Percentiles rank a stretch among this genome's conserved stretches.
phyloP scores from a whole-genome alignment of 306 rosid species.

The Cucurbita ficifolia region DNA sequence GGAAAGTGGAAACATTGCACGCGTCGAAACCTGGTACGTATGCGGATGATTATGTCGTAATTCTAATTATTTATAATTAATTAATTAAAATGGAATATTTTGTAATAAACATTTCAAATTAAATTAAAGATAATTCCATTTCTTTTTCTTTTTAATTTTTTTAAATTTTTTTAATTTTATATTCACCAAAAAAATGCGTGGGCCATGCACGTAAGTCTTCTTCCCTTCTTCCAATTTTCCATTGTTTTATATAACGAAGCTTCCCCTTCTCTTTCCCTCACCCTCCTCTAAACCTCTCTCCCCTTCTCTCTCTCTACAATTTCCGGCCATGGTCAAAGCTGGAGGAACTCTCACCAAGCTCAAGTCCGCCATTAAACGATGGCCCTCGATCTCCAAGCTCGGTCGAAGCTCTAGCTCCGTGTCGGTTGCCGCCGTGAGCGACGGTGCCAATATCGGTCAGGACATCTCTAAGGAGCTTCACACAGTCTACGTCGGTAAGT shows the following conservation, averaged over 20 bases:
- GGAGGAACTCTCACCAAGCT: constrained; percentile 77
- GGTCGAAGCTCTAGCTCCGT: constrained; percentile 31
- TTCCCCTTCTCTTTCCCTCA: constrained; percentile 12
- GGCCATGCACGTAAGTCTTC: constrained; percentile 39
- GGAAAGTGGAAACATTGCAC: neutral
- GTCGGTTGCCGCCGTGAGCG: constrained; percentile 13
- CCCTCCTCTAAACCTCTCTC: neutral
- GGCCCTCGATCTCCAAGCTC: constrained; percentile 65
- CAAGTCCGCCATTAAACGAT: constrained; percentile 63
- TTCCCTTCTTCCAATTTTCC: neutral
- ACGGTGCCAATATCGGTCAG: neutral
- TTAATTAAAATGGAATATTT: neutral
- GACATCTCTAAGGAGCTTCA: constrained; percentile 17
- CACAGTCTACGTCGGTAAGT: constrained; percentile 66
- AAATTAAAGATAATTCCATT: neutral
- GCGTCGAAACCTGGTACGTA: constrained; percentile 1
- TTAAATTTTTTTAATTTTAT: neutral
- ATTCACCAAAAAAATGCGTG: constrained; percentile 9
- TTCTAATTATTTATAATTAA: neutral
- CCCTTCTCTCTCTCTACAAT: neutral
- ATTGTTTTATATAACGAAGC: constrained; percentile 25
- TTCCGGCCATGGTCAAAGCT: constrained; percentile 40
- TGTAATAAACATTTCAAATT: neutral
- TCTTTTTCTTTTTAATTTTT: neutral
- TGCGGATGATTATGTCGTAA: neutral